Evolutionary conservation across 805 yeast species (phyloP), one percentile per base, ranked within the genome.

Genomic region (Metschnikowia chrysomelidarum): DNA sequence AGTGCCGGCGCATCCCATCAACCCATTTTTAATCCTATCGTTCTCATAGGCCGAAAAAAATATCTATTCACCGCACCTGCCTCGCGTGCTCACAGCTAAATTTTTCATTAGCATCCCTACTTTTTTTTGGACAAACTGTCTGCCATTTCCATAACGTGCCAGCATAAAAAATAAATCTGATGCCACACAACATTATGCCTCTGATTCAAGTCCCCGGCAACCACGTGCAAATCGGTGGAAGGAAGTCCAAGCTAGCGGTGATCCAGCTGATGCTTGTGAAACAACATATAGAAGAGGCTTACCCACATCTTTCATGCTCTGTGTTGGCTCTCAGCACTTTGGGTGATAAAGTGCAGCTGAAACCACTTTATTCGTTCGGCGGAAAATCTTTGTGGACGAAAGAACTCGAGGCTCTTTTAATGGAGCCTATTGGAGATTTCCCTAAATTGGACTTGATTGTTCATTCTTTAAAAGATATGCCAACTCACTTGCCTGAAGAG

Each of bases 351-450:
- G 81, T 84, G 19, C 93, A 80, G 55, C 75, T 73, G 54, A 81
- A 78, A 56, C 96, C 98, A 6, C 69, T 93, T 32, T 93, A 91
- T 60, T 77, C 95, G 4, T 93, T 93, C 62, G 98, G 97, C 27
- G 98, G 98, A 17, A 93, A 93, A 59, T 79, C 96, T 0, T 60
- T 93, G 16, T 93, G 98, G 98, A 93, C 98, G 3, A 85, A 86
- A 55, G 98, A 93, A 61, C 70, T 93, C 38, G 98, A 93, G 62
- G 80, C 80, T 16, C 64, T 88, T 31, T 65, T 91, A 24, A 71
- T 83, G 46, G 74, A 74, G 43, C 68, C 73, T 29, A 71, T 78
- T 17, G 89, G 82, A 19, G 67, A 62, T 30, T 79, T 69, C 48
- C 80, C 83, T 34, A 71, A 79, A 60, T 69, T 91, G 31, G 97